These are phyloP conservation scores for Suillus paluster DNA, from an alignment of 768 basidiomycete species.

Conservation along the genomic window DNA sequence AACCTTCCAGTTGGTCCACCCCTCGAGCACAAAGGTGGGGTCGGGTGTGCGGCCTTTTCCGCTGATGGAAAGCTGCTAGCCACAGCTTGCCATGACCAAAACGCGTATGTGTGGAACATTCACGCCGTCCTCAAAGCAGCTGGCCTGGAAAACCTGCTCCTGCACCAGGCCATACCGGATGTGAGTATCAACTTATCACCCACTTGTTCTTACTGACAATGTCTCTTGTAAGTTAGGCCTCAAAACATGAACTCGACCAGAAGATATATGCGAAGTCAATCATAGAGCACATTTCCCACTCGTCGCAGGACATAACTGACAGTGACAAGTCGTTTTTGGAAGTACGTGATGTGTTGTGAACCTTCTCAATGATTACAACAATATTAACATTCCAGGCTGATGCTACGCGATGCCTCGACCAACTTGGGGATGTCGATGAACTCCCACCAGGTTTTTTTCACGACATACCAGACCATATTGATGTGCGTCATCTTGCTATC, in stretches of 20 bases:
- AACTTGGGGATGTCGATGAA: not conserved
- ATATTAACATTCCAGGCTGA: not conserved
- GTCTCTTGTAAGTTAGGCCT: not conserved
- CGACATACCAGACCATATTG: not conserved
- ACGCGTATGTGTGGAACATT: not conserved
- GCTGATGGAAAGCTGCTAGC: constrained; percentile 21
- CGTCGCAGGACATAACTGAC: not conserved
- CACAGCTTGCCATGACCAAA: not conserved
- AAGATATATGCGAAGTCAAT: not conserved
- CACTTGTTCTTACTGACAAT: not conserved
- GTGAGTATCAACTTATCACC: not conserved
- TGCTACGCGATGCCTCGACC: not conserved
- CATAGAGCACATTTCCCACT: not conserved
- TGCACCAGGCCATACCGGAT: too few relatives aligned
- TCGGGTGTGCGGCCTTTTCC: constrained; percentile 30
- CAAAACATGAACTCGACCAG: not conserved
- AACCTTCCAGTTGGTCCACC: constrained; percentile 25
- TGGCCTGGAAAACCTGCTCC: too few relatives aligned
- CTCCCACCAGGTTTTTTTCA: not conserved
- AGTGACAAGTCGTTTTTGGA: not conserved
- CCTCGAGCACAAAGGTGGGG: constrained; percentile 31
- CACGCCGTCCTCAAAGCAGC: too few relatives aligned
- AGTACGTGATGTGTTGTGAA: not conserved
- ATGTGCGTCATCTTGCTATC: not conserved
- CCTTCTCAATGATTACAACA: not conserved